phyloP scores from a whole-genome alignment of 768 basidiomycete genomes.

The Pleurotus ostreatus region DNA sequence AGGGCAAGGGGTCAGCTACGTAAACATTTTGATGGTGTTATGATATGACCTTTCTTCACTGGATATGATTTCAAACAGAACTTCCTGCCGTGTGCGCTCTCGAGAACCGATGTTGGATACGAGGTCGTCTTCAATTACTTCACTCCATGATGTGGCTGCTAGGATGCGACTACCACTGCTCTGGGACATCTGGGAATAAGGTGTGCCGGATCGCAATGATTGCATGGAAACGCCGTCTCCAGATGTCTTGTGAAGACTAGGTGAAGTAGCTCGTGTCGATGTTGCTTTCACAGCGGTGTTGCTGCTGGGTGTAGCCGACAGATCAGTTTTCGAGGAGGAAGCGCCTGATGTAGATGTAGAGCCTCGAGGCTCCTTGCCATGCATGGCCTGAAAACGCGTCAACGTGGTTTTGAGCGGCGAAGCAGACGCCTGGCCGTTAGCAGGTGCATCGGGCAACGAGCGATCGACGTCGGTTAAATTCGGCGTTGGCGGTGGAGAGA shows the following conservation, averaged over 20 bases:
- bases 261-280: conserved; percentile 62
- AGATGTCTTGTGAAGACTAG: conserved; percentile 46
- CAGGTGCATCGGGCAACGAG: conserved; percentile 44
- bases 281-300: conserved; percentile 43
- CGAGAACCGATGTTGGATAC: conserved; percentile 90
- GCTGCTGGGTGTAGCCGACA: conserved; percentile 33
- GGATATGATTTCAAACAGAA: conserved; percentile 93
- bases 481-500: conserved; percentile 75
- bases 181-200: conserved; percentile 75
- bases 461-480: conserved; percentile 42
- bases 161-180: conserved; percentile 68
- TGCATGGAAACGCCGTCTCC: conserved; percentile 47
- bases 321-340: conserved; percentile 61
- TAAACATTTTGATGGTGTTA: conserved; percentile 3
- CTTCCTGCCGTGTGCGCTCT: conserved; percentile 94
- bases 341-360: conserved; percentile 58
- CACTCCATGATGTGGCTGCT: conserved; percentile 84
- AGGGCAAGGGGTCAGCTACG: conserved; percentile 8
- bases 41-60: conserved; percentile 80
- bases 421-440: conserved; percentile 23
- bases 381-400: conserved; percentile 72
- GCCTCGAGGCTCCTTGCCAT: conserved; percentile 67
- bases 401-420: conserved; percentile 59
- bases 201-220: conserved; percentile 76
- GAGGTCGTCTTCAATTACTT: conserved; percentile 91